Conservation (phyloP, 139 green algal species). For the Chlorella sp. region DNA sequence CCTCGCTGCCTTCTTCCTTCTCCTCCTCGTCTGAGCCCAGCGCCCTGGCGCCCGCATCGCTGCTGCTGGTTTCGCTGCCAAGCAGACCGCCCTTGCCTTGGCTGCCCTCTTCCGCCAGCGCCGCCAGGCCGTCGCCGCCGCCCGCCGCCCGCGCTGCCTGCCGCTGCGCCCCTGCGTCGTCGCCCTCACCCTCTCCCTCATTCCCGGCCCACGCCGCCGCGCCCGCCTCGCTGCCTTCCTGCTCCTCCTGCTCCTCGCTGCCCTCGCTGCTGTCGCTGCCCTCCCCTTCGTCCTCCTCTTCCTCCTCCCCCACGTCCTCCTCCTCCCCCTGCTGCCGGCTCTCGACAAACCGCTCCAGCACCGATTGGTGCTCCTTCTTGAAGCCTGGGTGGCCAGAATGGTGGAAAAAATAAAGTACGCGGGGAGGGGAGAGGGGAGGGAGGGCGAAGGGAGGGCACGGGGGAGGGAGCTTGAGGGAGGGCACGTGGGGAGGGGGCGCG, state of each 20-base stretch:
- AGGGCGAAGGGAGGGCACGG: too few species aligned
- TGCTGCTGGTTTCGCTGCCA: background rate
- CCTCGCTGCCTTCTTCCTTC: background rate
- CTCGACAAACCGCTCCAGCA: slow-evolving; percentile 32
- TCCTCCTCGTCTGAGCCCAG: background rate
- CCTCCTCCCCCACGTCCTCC: slow-evolving; percentile 10
- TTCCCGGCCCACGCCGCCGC: background rate
- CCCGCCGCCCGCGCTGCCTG: too few species aligned
- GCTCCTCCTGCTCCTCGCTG: background rate
- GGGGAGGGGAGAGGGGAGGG: too few species aligned
- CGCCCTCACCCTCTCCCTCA: background rate
- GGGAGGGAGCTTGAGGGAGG: too few species aligned
- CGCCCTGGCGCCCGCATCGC: background rate
- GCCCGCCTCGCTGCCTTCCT: background rate
- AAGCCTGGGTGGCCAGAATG: too few species aligned
- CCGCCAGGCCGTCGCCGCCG: background rate
- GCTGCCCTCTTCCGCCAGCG: slow-evolving; percentile 13
- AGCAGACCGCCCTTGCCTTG: slow-evolving; percentile 10
- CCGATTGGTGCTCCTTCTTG: slow-evolving; percentile 55
- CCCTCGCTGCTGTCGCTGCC: background rate
- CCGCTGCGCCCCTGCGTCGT: background rate
- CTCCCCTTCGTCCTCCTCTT: slow-evolving; percentile 1
- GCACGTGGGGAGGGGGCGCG: too few species aligned
- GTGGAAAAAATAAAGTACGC: too few species aligned
- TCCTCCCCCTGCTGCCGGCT: slow-evolving; percentile 7